Evolutionary conservation across 345 rosid species (phyloP).

Genomic region (Chamaenerion angustifolium): DNA sequence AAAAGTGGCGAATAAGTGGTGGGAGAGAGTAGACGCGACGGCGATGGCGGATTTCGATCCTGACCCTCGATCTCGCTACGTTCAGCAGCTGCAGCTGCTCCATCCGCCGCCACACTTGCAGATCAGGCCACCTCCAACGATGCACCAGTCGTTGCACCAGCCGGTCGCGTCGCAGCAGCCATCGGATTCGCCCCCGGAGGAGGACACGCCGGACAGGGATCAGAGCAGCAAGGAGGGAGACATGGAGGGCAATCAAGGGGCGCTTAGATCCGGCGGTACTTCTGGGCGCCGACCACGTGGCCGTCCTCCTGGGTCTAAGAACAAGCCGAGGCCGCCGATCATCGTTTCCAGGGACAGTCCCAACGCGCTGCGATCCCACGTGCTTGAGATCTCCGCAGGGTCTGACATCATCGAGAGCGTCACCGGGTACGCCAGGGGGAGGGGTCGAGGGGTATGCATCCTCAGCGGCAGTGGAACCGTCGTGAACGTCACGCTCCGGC

Average conservation of each 20-base stretch:
- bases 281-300: constrained; percentile 58
- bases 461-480: constrained; percentile 62
- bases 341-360: constrained; percentile 63
- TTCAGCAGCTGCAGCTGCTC: constrained; percentile 5
- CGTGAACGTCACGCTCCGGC: constrained; percentile 47
- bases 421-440: constrained; percentile 37
- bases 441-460: constrained; percentile 70
- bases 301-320: constrained; percentile 71
- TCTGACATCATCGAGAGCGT: constrained; percentile 55
- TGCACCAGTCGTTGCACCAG: not conserved
- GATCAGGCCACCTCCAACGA: not conserved
- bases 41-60: constrained; percentile 2
- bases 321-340: constrained; percentile 63
- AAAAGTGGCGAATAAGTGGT: constrained; percentile 7
- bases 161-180: constrained; percentile 1
- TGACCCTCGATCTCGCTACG: constrained; percentile 3
- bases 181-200: constrained; percentile 4
- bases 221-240: not conserved
- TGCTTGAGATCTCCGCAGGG: constrained; percentile 52
- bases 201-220: constrained; percentile 2
- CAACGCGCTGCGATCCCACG: constrained; percentile 63
- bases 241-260: constrained; percentile 1
- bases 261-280: constrained; percentile 12
- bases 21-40: constrained; percentile 5
- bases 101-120: constrained; percentile 4